Base-by-base conservation (phyloP, 1,139 yeast species). In the Saccharomyces hybrid region DNA sequence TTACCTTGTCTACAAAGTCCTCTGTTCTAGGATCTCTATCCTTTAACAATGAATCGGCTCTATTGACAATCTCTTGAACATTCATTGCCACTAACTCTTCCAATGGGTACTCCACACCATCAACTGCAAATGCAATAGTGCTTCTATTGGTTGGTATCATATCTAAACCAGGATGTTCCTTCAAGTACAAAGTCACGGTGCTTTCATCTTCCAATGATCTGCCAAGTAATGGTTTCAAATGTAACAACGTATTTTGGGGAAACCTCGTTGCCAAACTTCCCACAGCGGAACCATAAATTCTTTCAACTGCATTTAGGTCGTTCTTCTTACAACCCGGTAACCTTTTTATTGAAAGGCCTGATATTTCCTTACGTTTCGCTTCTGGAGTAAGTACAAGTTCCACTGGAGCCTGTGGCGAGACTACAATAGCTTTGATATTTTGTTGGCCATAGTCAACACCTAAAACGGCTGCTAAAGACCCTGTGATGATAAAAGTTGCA, bases 381-480 rank as follows among this genome's bases (percentile, higher is more conserved):
- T 93, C 98, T 47, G 88, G 86, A 4, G 97, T 88, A 57, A 93
- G 74, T 9, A 93, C 86, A 50, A 93, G 79, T 65, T 93, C 99
- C 67, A 90, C 85, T 20, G 91, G 86, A 31, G 90, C 82, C 9
- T 91, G 89, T 0, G 98, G 98, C 0, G 97, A 97, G 50, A 93
- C 86, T 53, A 93, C 75, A 51, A 86, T 88, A 1, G 96, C 89
- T 69, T 95, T 93, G 38, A 93, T 82, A 75, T 78, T 87, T 66
- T 90, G 95, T 57, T 88, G 86, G 53, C 99, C 99, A 67, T 80
- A 85, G 70, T 93, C 99, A 49, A 93, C 76, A 30, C 97, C 98
- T 51, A 93, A 73, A 16, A 93, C 80, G 2, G 96, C 95, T 7
- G 80, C 79, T 2, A 68, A 60, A 0, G 68, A 32, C 4, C 38